Conservation (phyloP, 345 rosid genomes). For the Eucalyptus pauciflora region DNA sequence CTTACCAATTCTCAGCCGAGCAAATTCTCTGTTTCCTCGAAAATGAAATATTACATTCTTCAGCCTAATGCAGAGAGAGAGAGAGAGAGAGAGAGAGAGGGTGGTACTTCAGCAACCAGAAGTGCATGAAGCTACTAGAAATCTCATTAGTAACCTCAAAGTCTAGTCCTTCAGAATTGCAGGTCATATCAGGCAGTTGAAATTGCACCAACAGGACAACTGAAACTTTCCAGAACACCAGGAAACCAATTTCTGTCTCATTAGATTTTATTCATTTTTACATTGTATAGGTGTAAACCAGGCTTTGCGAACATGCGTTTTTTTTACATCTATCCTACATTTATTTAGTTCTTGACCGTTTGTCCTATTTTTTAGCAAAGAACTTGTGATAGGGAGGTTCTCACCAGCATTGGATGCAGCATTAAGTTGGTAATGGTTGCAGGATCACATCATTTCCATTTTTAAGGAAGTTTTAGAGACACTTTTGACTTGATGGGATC, state of each 20-base stretch:
- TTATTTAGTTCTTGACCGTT: not conserved
- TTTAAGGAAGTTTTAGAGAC: not conserved
- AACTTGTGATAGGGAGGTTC: not conserved
- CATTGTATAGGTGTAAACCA: not conserved
- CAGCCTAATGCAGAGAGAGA: constrained; percentile 21
- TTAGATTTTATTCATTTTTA: not conserved
- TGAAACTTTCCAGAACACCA: not conserved
- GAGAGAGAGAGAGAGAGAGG: no score
- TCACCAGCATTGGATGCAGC: not conserved
- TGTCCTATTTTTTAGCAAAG: not conserved
- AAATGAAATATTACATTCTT: constrained; percentile 69
- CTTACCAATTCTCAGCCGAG: constrained; percentile 77
- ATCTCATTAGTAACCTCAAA: not conserved
- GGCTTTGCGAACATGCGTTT: not conserved
- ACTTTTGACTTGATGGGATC: not conserved
- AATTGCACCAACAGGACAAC: not conserved
- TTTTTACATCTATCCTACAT: not conserved
- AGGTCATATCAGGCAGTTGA: not conserved
- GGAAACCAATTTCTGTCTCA: not conserved
- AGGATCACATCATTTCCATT: not conserved
- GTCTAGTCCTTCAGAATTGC: not conserved
- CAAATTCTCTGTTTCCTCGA: constrained; percentile 71
- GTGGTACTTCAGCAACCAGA: not conserved
- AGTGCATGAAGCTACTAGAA: not conserved
- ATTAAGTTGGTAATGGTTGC: not conserved